phyloP scores from a whole-genome alignment of 2,329 filamentous ascomycete species.

The Trichothecium roseum region DNA sequence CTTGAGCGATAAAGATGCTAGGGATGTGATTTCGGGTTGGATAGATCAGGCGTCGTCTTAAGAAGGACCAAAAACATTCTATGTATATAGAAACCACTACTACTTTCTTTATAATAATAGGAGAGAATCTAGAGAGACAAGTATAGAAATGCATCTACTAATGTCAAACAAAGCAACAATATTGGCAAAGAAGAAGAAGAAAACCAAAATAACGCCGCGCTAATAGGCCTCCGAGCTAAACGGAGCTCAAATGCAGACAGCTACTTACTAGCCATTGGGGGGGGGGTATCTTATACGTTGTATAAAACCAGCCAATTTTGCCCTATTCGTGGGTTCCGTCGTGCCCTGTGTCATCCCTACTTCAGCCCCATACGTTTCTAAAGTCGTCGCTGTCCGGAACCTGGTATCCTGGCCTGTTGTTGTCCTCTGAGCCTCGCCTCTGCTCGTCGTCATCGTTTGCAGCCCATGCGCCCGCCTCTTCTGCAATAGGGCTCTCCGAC shows the following conservation, averaged over 20 bases:
- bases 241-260: background rate
- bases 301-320: background rate
- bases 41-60: slow-evolving; percentile 2
- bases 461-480: slow-evolving; percentile 9
- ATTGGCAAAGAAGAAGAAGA: background rate
- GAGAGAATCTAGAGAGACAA: background rate
- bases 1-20: slow-evolving; percentile 6
- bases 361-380: slow-evolving; percentile 31
- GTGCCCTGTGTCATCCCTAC: background rate
- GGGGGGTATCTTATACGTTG: slow-evolving; percentile 1
- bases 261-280: too few relatives aligned
- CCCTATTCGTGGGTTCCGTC: background rate
- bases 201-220: slow-evolving; percentile 1
- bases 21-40: slow-evolving; percentile 5
- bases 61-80: slow-evolving; percentile 1
- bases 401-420: slow-evolving; percentile 13
- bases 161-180: background rate
- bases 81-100: background rate
- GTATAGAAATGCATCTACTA: too few relatives aligned
- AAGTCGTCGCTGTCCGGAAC: slow-evolving; percentile 31
- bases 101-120: background rate
- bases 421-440: slow-evolving; percentile 4
- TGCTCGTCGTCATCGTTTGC: background rate
- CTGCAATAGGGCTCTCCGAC: slow-evolving; percentile 9
- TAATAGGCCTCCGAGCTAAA: background rate